phyloP scores from a whole-genome alignment of 2,329 filamentous ascomycete genomes.

The Penicillium sp. region DNA sequence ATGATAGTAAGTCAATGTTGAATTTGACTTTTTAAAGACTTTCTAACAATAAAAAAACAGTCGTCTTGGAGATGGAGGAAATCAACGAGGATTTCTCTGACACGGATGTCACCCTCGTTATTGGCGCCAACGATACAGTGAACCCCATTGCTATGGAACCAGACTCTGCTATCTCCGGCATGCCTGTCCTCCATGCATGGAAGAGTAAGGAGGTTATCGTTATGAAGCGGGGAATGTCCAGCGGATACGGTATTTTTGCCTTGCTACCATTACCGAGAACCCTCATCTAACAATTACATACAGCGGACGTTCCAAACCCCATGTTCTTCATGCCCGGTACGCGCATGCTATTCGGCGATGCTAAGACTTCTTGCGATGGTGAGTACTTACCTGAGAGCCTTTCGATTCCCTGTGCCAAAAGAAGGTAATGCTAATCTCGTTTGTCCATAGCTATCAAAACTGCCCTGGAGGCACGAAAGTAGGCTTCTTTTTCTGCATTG shows the following conservation, averaged over 20 bases:
- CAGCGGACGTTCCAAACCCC: conserved; percentile 84
- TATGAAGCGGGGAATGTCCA: conserved; percentile 89
- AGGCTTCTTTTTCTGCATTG: conserved; percentile 5
- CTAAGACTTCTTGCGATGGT: conserved; percentile 80
- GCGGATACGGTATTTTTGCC: conserved; percentile 68
- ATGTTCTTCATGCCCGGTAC: conserved; percentile 92
- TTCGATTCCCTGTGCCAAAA: background rate
- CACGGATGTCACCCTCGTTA: conserved; percentile 82
- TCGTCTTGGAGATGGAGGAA: conserved; percentile 93
- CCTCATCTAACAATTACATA: conserved; percentile 8
- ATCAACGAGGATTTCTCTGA: conserved; percentile 90
- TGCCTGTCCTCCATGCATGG: conserved; percentile 90
- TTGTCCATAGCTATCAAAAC: conserved; percentile 44
- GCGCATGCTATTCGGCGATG: conserved; percentile 90
- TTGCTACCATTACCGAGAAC: background rate
- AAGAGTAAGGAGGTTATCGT: conserved; percentile 91
- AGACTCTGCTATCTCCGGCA: conserved; percentile 80
- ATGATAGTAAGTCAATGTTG: conserved; percentile 60
- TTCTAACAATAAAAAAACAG: conserved; percentile 26
- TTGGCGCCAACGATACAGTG: conserved; percentile 89
- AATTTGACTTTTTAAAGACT: background rate
- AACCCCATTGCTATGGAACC: conserved; percentile 86
- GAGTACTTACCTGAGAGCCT: conserved; percentile 28
- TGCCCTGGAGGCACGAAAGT: conserved; percentile 35
- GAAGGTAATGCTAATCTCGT: background rate